phyloP scores from a whole-genome alignment of 306 rosid genomes.

The Pterocarpus santalinus region DNA sequence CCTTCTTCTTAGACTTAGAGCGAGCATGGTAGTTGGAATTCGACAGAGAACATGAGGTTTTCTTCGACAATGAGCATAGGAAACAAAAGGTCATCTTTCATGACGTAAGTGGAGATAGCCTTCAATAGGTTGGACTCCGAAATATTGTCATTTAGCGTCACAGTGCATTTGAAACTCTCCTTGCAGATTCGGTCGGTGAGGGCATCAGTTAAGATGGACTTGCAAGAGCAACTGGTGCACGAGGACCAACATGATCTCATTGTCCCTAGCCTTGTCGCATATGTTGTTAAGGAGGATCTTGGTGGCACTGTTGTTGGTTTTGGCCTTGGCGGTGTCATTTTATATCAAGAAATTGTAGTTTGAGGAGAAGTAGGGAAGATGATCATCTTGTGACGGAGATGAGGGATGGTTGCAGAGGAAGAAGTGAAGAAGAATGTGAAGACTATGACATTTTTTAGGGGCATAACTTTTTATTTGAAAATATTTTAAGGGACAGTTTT shows the following conservation, averaged over 20 bases:
- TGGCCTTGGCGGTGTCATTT: background rate
- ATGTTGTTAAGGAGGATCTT: constrained; percentile 70
- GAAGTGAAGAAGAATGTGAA: too few relatives aligned
- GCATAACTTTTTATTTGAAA: too few relatives aligned
- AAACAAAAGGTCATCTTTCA: constrained; percentile 96
- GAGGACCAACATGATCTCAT: constrained; percentile 87
- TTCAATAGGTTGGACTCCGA: constrained; percentile 67
- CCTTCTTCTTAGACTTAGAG: constrained; percentile 76
- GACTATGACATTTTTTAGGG: too few relatives aligned
- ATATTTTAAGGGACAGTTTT: too few relatives aligned
- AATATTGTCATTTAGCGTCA: constrained; percentile 65
- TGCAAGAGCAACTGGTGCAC: constrained; percentile 93
- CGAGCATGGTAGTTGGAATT: constrained; percentile 81
- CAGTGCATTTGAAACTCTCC: constrained; percentile 69
- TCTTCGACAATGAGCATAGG: constrained; percentile 96
- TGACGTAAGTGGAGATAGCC: constrained; percentile 87
- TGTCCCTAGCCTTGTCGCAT: constrained; percentile 88
- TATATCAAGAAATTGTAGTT: background rate
- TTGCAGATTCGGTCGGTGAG: constrained; percentile 78
- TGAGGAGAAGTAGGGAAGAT: constrained; percentile 38
- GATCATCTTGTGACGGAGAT: constrained; percentile 46
- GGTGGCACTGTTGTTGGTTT: constrained; percentile 24
- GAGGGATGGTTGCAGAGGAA: too few relatives aligned
- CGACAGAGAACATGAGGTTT: constrained; percentile 88
- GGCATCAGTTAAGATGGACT: constrained; percentile 87